Conservation (phyloP, 129 eudicot genomes). For the Apium graveolens region DNA sequence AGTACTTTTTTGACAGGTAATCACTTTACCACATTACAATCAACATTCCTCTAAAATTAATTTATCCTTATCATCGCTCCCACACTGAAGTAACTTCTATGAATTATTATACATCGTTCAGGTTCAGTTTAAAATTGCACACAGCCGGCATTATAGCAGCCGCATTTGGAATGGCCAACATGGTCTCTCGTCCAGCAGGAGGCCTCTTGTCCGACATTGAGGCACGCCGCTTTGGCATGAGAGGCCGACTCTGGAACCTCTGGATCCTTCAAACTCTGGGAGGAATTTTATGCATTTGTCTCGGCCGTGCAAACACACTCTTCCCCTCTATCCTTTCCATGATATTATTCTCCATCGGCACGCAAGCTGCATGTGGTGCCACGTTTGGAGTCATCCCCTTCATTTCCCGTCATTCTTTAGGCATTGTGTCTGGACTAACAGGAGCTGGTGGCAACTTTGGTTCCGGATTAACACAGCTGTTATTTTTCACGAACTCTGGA, state of each 20-base stretch:
- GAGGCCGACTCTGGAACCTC: constrained; percentile 47
- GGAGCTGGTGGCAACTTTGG: constrained; percentile 81
- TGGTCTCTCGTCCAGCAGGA: constrained; percentile 39
- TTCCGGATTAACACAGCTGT: constrained; percentile 46
- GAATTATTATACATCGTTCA: background rate
- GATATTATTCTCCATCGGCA: constrained; percentile 69
- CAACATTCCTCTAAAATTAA: too few relatives aligned
- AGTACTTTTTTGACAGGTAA: constrained; percentile 37
- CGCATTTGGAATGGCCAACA: constrained; percentile 37
- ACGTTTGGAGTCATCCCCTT: constrained; percentile 74
- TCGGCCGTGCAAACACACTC: constrained; percentile 44
- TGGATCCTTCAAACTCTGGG: constrained; percentile 54
- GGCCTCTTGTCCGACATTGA: constrained; percentile 34
- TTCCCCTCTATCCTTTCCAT: constrained; percentile 39
- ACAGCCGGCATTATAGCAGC: constrained; percentile 57
- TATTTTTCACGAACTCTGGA: constrained; percentile 45
- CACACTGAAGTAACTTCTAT: background rate
- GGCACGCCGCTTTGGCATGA: constrained; percentile 42
- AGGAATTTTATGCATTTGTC: constrained; percentile 44
- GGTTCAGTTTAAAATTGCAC: constrained; percentile 42
- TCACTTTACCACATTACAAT: background rate
- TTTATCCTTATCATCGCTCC: too few relatives aligned
- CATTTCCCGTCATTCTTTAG: constrained; percentile 53
- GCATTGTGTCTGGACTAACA: constrained; percentile 49
- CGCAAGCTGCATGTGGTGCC: constrained; percentile 82